These are phyloP conservation scores for Leucosporidium creatinivorum DNA, from an alignment of 768 basidiomycete species.

Conservation along the genomic window DNA sequence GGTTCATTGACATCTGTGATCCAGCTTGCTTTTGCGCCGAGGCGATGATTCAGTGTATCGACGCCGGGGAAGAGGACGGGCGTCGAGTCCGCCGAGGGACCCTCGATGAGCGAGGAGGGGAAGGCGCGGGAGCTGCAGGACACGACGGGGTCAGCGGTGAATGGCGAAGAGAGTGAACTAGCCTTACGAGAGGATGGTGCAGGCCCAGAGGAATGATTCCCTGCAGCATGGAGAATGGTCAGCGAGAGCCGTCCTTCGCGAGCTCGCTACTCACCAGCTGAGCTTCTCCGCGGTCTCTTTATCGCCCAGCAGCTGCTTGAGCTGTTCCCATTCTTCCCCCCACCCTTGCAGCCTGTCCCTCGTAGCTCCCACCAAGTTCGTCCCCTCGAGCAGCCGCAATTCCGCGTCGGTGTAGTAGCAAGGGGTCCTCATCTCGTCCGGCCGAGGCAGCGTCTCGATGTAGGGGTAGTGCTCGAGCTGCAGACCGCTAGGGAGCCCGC, in stretches of 20 bases:
- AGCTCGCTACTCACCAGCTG: conserved; percentile 55
- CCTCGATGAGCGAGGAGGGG: conserved; percentile 69
- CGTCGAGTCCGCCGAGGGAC: conserved; percentile 49
- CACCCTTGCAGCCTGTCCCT: conserved; percentile 58
- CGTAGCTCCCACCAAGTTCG: conserved; percentile 73
- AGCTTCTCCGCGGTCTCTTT: conserved; percentile 45
- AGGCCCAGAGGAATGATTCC: conserved; percentile 35
- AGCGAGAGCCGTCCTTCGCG: background rate
- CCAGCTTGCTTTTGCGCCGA: conserved; percentile 73
- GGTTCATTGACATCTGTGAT: conserved; percentile 43
- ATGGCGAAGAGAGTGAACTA: background rate
- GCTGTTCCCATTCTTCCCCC: conserved; percentile 57
- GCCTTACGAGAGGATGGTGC: conserved; percentile 27
- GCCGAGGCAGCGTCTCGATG: conserved; percentile 57
- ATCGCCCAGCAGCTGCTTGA: conserved; percentile 46
- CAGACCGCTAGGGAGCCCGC: background rate
- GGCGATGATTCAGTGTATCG: conserved; percentile 77
- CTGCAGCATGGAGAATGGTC: background rate
- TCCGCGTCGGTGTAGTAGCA: conserved; percentile 64
- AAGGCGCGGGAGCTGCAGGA: conserved; percentile 84
- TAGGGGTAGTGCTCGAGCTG: conserved; percentile 51
- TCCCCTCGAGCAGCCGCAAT: conserved; percentile 60
- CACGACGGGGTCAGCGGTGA: conserved; percentile 10
- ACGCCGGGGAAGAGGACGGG: conserved; percentile 81
- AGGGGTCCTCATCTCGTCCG: conserved; percentile 58